Conservation (phyloP, 805 yeast genomes). For the Blastobotrys muscicola region DNA sequence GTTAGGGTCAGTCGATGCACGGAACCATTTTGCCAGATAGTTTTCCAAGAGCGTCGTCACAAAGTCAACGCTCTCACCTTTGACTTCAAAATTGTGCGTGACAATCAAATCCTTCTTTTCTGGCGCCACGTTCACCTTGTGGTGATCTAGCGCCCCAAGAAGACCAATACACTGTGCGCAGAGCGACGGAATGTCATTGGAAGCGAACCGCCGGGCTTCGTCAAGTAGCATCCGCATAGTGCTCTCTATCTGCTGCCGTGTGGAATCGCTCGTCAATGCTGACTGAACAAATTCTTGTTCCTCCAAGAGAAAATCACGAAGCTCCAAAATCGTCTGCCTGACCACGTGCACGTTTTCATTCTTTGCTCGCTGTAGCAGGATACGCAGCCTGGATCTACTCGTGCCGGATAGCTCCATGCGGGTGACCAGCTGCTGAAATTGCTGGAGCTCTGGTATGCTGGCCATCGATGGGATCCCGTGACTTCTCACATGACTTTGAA, state of each 20-base stretch:
- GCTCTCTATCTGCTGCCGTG: slow-evolving; percentile 7
- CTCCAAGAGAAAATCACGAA: slow-evolving; percentile 38
- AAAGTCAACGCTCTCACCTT: slow-evolving; percentile 54
- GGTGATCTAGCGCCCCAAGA: slow-evolving; percentile 68
- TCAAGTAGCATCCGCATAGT: slow-evolving; percentile 22
- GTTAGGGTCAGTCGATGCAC: slow-evolving; percentile 83
- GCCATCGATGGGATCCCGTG: slow-evolving; percentile 20
- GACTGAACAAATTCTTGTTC: slow-evolving; percentile 15
- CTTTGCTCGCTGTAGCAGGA: slow-evolving; percentile 42
- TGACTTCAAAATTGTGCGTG: slow-evolving; percentile 53
- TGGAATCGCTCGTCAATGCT: slow-evolving; percentile 6
- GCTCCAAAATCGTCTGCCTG: slow-evolving; percentile 58
- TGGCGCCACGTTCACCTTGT: slow-evolving; percentile 39
- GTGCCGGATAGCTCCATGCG: background rate
- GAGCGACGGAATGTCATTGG: slow-evolving; percentile 37
- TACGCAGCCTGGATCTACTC: background rate
- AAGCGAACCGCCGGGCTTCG: slow-evolving; percentile 20
- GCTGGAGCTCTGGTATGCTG: background rate
- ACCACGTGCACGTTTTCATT: slow-evolving; percentile 65
- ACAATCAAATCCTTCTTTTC: slow-evolving; percentile 39
- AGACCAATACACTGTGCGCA: slow-evolving; percentile 65
- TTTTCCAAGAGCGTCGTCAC: slow-evolving; percentile 55
- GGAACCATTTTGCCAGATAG: slow-evolving; percentile 70
- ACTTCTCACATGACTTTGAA: slow-evolving; percentile 3
- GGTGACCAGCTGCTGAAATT: background rate